phyloP scores from a whole-genome alignment of 805 yeast genomes.

The Yarrowia sp. region DNA sequence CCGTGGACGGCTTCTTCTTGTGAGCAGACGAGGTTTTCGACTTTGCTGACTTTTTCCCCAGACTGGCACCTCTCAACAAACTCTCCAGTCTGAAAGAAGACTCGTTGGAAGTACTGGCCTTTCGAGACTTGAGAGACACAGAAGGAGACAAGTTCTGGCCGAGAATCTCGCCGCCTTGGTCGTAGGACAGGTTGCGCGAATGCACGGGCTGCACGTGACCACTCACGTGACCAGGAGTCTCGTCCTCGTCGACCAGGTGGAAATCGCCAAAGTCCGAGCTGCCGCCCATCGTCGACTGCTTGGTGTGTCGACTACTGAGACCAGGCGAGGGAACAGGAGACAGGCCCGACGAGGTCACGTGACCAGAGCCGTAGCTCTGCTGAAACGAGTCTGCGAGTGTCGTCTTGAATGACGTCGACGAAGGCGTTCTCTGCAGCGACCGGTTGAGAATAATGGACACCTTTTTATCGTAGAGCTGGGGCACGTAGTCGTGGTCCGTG shows the following conservation, averaged over 20 bases:
- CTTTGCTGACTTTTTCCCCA: constrained; percentile 43
- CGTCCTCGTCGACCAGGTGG: not conserved
- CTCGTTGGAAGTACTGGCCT: constrained; percentile 42
- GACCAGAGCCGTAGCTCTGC: not conserved
- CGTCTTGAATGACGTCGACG: constrained; percentile 78
- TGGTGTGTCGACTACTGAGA: constrained; percentile 1
- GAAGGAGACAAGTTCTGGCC: constrained; percentile 16
- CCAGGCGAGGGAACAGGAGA: constrained; percentile 8
- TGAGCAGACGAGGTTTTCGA: constrained; percentile 32
- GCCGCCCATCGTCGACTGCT: constrained; percentile 24
- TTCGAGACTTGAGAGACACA: constrained; percentile 18
- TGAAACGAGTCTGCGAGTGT: constrained; percentile 72
- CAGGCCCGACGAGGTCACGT: not conserved
- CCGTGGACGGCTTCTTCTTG: constrained; percentile 28
- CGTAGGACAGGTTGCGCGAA: constrained; percentile 30
- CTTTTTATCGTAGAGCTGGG: constrained; percentile 79
- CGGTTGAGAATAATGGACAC: constrained; percentile 76
- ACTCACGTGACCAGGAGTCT: not conserved
- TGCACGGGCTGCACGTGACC: not conserved
- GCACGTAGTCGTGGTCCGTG: constrained; percentile 70
- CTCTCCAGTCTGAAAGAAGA: constrained; percentile 50
- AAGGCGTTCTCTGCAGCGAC: constrained; percentile 74
- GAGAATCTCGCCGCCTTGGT: constrained; percentile 21
- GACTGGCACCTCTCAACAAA: constrained; percentile 47
- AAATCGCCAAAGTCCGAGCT: not conserved